Evolutionary conservation across 352 stramenopile genomes (phyloP).

Genomic region (Achlya hypogyna): DNA sequence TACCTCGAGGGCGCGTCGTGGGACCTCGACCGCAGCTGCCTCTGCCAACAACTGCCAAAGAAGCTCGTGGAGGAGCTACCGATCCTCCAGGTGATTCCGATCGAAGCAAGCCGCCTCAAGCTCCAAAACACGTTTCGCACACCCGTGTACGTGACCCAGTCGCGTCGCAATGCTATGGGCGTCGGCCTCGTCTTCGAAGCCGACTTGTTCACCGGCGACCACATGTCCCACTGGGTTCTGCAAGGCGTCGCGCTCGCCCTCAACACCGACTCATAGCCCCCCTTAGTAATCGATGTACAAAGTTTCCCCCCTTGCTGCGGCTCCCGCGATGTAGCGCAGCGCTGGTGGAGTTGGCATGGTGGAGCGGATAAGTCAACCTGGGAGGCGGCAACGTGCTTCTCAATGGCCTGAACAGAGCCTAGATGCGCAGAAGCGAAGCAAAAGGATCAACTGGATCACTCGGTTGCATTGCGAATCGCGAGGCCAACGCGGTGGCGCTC

Average conservation of each 20-base stretch:
- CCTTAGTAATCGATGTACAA: too few species aligned
- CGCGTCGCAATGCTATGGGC: constrained; percentile 91
- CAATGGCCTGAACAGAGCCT: too few species aligned
- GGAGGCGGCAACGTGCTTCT: too few species aligned
- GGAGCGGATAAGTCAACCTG: too few species aligned
- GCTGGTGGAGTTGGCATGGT: too few species aligned
- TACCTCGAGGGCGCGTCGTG: constrained; percentile 92
- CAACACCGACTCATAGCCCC: constrained; percentile 85
- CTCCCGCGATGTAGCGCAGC: too few species aligned
- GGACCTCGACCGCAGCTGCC: constrained; percentile 66
- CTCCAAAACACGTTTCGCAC: constrained; percentile 92
- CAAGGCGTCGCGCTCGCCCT: constrained; percentile 90
- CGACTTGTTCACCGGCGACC: constrained; percentile 85
- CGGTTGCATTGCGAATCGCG: constrained; percentile 28
- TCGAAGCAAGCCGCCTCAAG: constrained; percentile 92
- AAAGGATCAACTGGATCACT: too few species aligned
- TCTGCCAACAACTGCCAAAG: constrained; percentile 87
- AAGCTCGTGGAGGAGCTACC: constrained; percentile 92
- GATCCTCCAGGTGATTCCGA: constrained; percentile 92
- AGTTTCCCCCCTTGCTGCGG: too few species aligned
- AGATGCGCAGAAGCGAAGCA: too few species aligned
- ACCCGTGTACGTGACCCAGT: constrained; percentile 94
- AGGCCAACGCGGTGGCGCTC: constrained; percentile 46
- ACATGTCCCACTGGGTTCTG: constrained; percentile 90
- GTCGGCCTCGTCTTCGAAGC: constrained; percentile 93